Evolutionary conservation across 306 rosid species (phyloP), one percentile per base, ranked within the genome.

Genomic region (Hippophae gyantsensis): DNA sequence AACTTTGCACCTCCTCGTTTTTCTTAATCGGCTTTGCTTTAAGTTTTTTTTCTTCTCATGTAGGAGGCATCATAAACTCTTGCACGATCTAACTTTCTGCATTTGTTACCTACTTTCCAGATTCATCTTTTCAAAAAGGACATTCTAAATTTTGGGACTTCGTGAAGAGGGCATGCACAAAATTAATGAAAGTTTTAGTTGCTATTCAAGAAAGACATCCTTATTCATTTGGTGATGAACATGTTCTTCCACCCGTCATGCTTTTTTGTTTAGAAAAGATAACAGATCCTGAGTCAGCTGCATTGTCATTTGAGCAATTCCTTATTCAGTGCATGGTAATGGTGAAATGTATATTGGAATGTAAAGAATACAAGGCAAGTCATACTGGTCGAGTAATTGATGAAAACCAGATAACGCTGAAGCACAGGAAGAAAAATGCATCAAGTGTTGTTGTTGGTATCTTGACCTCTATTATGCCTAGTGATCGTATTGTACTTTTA

Each of bases 241-340:
- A 71, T 55, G 96, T 92, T 43, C 95, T 92, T 79, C 87, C 89
- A 62, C 68, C 84, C 41, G 89, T 83, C 50, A 65, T 85, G 65
- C 84, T 83, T 73, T 85, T 85, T 82, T 85, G 96, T 75, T 83
- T 92, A 75, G 84, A 74, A 67, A 92, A 76, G 74, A 92, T 92
- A 78, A 83, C 83, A 52, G 93, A 92, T 58, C 87, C 96, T 62
- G 96, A 86, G 72, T 84, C 89, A 54, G 81, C 69, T 74, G 52
- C 76, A 12, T 64, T 81, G 53, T 79, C 87, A 7, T 92, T 85
- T 79, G 96, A 87, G 79, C 87, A 76, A 79, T 92, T 87, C 78
- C 82, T 92, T 59, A 92, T 92, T 76, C 96, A 87, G 67, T 92
- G 96, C 74, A 92, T 92, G 96, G 87, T 87, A 48, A 79, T 85